A percentile compares a stretch with the other conserved stretches of the same genome.
These are phyloP conservation scores for Alternaria gaisen DNA, from an alignment of 2,329 filamentous ascomycete genomes.

Conservation along the genomic window DNA sequence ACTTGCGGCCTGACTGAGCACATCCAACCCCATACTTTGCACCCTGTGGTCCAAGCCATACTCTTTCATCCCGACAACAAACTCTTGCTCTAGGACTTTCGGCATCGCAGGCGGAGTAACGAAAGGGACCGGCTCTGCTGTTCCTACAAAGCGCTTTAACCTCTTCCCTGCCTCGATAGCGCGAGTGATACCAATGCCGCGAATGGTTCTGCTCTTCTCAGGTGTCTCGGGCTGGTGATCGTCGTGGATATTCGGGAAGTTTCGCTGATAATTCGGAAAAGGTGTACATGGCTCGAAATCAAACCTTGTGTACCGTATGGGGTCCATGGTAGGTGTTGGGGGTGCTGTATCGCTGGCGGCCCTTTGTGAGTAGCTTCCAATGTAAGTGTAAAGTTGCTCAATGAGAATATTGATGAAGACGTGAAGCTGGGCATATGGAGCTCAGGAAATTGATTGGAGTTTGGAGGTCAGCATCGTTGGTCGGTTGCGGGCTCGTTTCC, in stretches of 20 bases:
- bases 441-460: not conserved
- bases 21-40: not conserved
- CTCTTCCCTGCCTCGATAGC: constrained; percentile 11
- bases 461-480: not conserved
- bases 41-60: constrained; percentile 11
- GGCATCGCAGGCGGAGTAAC: constrained; percentile 20
- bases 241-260: not conserved
- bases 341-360: not conserved
- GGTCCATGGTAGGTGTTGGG: not conserved
- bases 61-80: constrained; percentile 15
- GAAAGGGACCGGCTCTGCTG: constrained; percentile 20
- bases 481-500: not conserved
- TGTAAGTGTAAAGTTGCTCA: constrained; percentile 9
- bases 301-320: not conserved
- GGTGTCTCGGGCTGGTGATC: constrained; percentile 3
- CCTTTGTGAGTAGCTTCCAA: not conserved
- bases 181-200: constrained; percentile 3
- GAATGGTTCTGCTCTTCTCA: constrained; percentile 4
- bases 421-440: not conserved
- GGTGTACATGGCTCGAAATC: not conserved
- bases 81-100: constrained; percentile 11
- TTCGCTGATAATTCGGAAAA: too few species aligned
- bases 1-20: not conserved
- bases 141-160: constrained; percentile 26
- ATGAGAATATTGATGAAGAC: constrained; percentile 6